Evolutionary conservation across 768 basidiomycete genomes (phyloP).

Genomic region (Termitomyces sp.): DNA sequence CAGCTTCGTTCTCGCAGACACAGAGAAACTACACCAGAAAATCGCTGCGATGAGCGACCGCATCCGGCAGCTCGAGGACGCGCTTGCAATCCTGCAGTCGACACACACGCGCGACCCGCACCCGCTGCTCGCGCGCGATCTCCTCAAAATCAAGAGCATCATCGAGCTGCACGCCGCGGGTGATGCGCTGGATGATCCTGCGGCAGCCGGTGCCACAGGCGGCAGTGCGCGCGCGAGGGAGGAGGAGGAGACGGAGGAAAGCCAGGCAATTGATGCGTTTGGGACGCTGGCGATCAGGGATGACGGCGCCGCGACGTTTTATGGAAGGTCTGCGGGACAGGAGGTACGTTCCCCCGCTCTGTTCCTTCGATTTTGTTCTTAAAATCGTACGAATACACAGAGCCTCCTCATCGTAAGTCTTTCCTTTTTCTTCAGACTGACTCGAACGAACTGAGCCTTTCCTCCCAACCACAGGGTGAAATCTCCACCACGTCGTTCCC

Average conservation of each 20-base stretch:
- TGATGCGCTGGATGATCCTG: constrained; percentile 15
- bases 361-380: neutral
- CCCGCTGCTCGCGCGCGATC: constrained; percentile 53
- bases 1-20: constrained; percentile 69
- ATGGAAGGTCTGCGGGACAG: constrained; percentile 64
- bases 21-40: constrained; percentile 63
- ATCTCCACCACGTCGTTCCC: constrained; percentile 9
- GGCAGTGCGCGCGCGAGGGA: constrained; percentile 5
- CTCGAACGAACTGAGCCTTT: neutral
- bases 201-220: no score
- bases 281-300: constrained; percentile 65
- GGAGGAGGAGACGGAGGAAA: constrained; percentile 30
- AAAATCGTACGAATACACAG: constrained; percentile 18
- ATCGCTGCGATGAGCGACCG: constrained; percentile 65
- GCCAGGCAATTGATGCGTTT: constrained; percentile 60
- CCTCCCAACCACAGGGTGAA: constrained; percentile 25
- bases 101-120: constrained; percentile 45
- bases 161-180: constrained; percentile 62
- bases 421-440: neutral
- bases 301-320: constrained; percentile 66
- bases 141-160: constrained; percentile 60
- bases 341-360: constrained; percentile 41
- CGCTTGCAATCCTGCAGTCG: constrained; percentile 49
- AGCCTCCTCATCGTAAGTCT: constrained; percentile 49
- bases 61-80: constrained; percentile 68